Conservation (phyloP, 257 asterid genomes). For the Jasminum sambac region DNA sequence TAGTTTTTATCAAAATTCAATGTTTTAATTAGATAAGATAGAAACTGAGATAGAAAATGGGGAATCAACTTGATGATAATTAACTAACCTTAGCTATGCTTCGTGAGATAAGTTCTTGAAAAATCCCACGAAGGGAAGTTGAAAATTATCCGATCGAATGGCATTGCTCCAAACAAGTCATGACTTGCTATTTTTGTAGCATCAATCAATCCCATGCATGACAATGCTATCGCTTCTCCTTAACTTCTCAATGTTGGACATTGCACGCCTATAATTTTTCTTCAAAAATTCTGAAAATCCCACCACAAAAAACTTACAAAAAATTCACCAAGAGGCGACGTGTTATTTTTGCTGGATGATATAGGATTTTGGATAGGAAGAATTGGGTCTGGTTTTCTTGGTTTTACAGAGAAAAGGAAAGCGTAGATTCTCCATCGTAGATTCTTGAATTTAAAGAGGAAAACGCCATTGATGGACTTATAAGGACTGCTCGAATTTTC, state of each 20-base stretch:
- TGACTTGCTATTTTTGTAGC: slow-evolving; percentile 39
- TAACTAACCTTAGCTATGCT: slow-evolving; percentile 19
- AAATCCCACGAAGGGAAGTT: slow-evolving; percentile 56
- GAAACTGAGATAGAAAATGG: not conserved
- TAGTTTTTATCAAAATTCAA: too few relatives aligned
- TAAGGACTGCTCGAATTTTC: too few relatives aligned
- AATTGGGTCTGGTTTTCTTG: not conserved
- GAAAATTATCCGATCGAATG: slow-evolving; percentile 46
- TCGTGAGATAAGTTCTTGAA: slow-evolving; percentile 27
- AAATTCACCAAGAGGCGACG: not conserved
- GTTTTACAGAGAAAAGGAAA: not conserved
- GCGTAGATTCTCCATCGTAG: not conserved
- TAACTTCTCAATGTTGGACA: slow-evolving; percentile 16
- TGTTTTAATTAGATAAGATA: too few relatives aligned
- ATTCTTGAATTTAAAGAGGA: too few relatives aligned
- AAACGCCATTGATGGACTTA: too few relatives aligned
- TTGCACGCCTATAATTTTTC: too few relatives aligned
- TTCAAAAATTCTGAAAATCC: too few relatives aligned
- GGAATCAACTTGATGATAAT: not conserved
- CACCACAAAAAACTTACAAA: slow-evolving; percentile 16
- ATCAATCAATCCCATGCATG: slow-evolving; percentile 37
- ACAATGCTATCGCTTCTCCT: slow-evolving; percentile 27
- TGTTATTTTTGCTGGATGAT: not conserved
- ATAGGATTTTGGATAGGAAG: not conserved
- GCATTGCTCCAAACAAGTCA: slow-evolving; percentile 21